phyloP scores from a whole-genome alignment of 2,329 filamentous ascomycete genomes.

The Cordyceps tenuipes region DNA sequence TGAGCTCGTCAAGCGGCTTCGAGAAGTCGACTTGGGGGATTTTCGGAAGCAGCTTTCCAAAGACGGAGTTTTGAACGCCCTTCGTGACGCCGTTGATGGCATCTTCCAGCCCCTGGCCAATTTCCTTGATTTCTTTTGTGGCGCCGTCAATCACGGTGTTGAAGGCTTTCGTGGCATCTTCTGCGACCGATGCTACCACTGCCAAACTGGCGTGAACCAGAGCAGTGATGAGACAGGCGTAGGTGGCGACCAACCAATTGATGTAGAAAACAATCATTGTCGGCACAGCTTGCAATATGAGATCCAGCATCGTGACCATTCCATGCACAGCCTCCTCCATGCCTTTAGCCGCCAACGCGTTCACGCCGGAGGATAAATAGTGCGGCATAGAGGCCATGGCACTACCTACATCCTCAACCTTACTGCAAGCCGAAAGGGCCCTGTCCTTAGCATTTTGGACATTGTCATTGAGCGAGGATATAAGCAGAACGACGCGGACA shows the following conservation, averaged over 20 bases:
- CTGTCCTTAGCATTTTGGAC: conserved; percentile 68
- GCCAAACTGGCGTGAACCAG: conserved; percentile 72
- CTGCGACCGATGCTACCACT: conserved; percentile 47
- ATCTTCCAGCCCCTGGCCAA: conserved; percentile 39
- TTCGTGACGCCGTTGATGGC: conserved; percentile 43
- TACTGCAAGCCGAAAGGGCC: conserved; percentile 81
- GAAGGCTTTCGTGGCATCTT: conserved; percentile 43
- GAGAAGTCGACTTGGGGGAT: conserved; percentile 55
- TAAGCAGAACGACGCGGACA: conserved; percentile 68
- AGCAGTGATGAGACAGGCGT: conserved; percentile 80
- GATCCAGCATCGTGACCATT: conserved; percentile 67
- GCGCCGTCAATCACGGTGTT: conserved; percentile 46
- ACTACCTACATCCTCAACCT: conserved; percentile 87
- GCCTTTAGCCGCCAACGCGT: conserved; percentile 70
- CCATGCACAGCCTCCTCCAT: conserved; percentile 74
- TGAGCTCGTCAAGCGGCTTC: conserved; percentile 55
- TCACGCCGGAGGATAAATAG: conserved; percentile 83
- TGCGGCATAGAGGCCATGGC: conserved; percentile 97
- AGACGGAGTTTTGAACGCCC: conserved; percentile 36
- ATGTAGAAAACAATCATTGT: conserved; percentile 87
- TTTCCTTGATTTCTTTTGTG: conserved; percentile 48
- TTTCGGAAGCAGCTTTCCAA: conserved; percentile 39
- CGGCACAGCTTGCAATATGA: conserved; percentile 77
- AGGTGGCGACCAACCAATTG: conserved; percentile 83
- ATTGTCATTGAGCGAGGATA: conserved; percentile 63